phyloP scores from a whole-genome alignment of 2,329 filamentous ascomycete genomes.

The Penicillium sp. region DNA sequence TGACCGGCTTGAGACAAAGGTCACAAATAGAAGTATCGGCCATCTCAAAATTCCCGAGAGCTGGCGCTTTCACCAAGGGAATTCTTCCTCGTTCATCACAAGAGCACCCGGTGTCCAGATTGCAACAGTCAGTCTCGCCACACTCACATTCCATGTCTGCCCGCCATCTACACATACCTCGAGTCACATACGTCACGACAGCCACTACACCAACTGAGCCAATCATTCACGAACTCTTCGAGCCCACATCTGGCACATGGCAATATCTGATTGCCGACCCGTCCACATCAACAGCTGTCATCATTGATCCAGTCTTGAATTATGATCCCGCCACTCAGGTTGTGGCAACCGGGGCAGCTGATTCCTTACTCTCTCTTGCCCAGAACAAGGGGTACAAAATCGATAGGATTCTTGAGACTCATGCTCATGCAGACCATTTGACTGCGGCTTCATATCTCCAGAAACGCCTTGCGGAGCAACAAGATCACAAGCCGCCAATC shows the following conservation, averaged over 20 bases:
- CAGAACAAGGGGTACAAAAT: constrained; percentile 50
- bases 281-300: constrained; percentile 48
- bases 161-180: not conserved
- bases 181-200: constrained; percentile 10
- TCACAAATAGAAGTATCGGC: not conserved
- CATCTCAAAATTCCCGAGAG: not conserved
- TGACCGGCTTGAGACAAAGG: not conserved
- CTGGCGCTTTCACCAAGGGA: not conserved
- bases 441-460: constrained; percentile 61
- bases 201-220: constrained; percentile 12
- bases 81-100: not conserved
- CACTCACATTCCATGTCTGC: not conserved
- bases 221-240: constrained; percentile 35
- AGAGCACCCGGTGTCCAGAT: not conserved
- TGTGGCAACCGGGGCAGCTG: constrained; percentile 55
- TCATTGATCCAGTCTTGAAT: constrained; percentile 64
- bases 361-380: constrained; percentile 50
- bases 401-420: constrained; percentile 59
- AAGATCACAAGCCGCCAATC: constrained; percentile 47
- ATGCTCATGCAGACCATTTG: constrained; percentile 54
- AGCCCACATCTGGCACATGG: constrained; percentile 54
- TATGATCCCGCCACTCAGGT: constrained; percentile 48
- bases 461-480: constrained; percentile 37
- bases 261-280: constrained; percentile 63
- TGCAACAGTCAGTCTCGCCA: not conserved